phyloP scores from a whole-genome alignment of 305 asterid species.

The Fraxinus sp. region DNA sequence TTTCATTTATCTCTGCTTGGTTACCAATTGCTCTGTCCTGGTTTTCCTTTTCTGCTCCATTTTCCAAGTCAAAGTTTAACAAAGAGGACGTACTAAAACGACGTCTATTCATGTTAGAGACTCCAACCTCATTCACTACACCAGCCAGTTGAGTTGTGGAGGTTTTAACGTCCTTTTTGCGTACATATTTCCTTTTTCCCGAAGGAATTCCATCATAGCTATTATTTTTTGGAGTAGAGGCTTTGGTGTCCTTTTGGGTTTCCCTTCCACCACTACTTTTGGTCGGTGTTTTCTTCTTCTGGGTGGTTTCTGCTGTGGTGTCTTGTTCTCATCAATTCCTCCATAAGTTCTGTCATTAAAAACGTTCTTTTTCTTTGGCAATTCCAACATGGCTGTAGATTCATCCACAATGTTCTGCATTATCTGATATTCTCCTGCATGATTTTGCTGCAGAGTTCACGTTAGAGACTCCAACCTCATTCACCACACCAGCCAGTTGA shows the following conservation, averaged over 20 bases:
- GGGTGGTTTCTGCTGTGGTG: constrained; percentile 63
- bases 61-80: constrained; percentile 55
- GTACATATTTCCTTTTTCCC: constrained; percentile 63
- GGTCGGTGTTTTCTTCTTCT: constrained; percentile 84
- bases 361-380: constrained; percentile 30
- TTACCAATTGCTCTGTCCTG: constrained; percentile 25
- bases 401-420: constrained; percentile 29
- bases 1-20: constrained; percentile 36
- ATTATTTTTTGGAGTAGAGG: constrained; percentile 33
- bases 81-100: no score
- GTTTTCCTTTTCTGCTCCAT: constrained; percentile 35
- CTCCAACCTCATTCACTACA: constrained; percentile 32
- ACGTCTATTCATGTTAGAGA: constrained; percentile 25
- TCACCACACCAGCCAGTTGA: constrained; percentile 31
- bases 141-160: constrained; percentile 38
- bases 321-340: constrained; percentile 67
- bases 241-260: constrained; percentile 62
- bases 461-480: constrained; percentile 33
- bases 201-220: constrained; percentile 39
- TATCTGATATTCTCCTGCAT: constrained; percentile 51
- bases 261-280: constrained; percentile 75
- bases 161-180: constrained; percentile 40
- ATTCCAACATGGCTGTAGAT: constrained; percentile 29
- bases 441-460: constrained; percentile 40
- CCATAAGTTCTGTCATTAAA: constrained; percentile 34